Evolutionary conservation across 257 asterid genomes (phyloP).

Genomic region (Solanum ossicruentum): DNA sequence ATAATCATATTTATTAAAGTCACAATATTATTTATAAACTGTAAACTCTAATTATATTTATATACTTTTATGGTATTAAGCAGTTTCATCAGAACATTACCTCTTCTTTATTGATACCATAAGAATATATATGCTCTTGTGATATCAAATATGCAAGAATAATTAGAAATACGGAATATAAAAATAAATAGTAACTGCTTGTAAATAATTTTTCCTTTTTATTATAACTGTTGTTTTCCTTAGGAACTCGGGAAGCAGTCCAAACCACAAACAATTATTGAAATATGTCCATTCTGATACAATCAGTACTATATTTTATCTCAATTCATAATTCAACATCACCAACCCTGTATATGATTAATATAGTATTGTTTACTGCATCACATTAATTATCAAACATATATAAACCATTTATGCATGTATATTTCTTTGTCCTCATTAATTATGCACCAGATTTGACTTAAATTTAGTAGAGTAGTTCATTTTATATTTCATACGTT

Average conservation of each 20-base stretch:
- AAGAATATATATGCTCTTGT: too few species aligned
- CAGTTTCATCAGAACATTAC: too few species aligned
- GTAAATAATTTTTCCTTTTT: too few species aligned
- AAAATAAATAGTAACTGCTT: too few species aligned
- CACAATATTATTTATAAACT: too few species aligned
- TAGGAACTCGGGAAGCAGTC: background rate
- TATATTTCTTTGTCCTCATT: background rate
- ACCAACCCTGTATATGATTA: background rate
- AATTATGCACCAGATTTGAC: background rate
- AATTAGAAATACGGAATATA: too few species aligned
- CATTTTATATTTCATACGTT: background rate
- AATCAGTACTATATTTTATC: background rate
- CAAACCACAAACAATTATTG: background rate
- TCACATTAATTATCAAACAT: background rate
- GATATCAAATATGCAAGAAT: too few species aligned
- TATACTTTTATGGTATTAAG: too few species aligned
- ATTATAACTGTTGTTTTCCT: too few species aligned
- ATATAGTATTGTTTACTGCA: background rate
- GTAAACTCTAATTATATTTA: too few species aligned
- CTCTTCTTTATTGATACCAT: too few species aligned
- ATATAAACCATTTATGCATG: background rate
- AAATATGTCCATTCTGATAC: background rate
- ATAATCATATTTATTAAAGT: too few species aligned
- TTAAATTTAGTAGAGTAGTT: background rate
- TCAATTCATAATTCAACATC: background rate